Base-by-base conservation (phyloP, 768 basidiomycete genomes). In the Panaeolus papilionaceus region DNA sequence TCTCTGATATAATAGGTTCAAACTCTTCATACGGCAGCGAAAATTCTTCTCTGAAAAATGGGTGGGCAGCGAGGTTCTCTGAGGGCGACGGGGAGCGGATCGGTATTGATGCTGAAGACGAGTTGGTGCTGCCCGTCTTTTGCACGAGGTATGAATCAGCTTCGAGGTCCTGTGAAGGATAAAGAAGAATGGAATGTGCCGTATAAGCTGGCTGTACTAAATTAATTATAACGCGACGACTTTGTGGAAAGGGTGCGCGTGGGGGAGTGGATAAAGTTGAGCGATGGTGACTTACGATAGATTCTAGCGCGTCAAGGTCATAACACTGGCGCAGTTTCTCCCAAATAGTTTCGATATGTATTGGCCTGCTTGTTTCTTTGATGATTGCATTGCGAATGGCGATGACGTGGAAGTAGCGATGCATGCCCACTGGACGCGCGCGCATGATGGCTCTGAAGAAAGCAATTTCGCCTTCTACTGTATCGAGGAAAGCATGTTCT, bases 361-460 rank as follows among this genome's bases (percentile, higher is more conserved):
- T 83, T 67, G 82, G 67, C 11, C 81, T 84, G 61, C 88, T 89
- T 0, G 92, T 93, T 72, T 93, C 91, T 74, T 87, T 87, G 72
- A 84, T 80, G 68, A 96, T 93, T 58, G 86, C 81, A 71, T 86
- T 89, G 66, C 89, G 88, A 62, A 96, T 90, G 67, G 88, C 85
- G 66, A 96, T 82, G 75, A 92, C 81, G 74, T 95, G 92, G 79
- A 95, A 94, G 79, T 93, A 87, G 37, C 89, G 89, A 77, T 95
- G 91, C 38, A 91, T 88, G 51, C 94, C 94, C 64, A 95, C 87
- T 0, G 94, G 94, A 65, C 94, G 85, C 18, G 92, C 86, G 54
- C 89, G 89, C 86, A 92, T 92, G 64, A 94, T 82, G 7, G 92
- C 91, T 62, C 91, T 87, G 75, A 95, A 95, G 79, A 96, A 92